A percentile compares a stretch with the other conserved stretches of the same genome.
These are phyloP conservation scores for Cerioporus squamosus DNA, from an alignment of 1,284 basidiomycete species.

Conservation along the genomic window DNA sequence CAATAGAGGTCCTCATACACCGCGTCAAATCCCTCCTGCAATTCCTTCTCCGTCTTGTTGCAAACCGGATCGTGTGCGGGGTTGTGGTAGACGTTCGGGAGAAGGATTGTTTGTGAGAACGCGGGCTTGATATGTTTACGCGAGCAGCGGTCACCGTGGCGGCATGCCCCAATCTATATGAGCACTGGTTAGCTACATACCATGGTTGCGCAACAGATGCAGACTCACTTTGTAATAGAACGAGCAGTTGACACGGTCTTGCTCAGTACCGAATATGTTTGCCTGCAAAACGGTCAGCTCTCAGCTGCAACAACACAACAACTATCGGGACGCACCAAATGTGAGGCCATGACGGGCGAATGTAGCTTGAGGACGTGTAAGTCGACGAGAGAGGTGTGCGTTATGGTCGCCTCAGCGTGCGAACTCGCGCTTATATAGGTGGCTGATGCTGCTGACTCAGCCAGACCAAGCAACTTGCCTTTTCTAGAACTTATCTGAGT, in stretches of 20 bases:
- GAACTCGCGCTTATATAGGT: neutral
- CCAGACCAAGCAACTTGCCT: conserved; percentile 4
- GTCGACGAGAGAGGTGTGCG: neutral
- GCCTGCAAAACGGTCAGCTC: conserved; percentile 48
- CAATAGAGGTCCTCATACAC: conserved; percentile 96
- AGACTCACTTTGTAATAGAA: conserved; percentile 88
- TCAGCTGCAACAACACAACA: neutral
- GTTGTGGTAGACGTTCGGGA: conserved; percentile 99
- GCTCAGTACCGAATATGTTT: conserved; percentile 88
- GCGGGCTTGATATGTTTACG: conserved; percentile 98
- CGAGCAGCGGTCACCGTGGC: conserved; percentile 95
- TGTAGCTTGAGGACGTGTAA: neutral
- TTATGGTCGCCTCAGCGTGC: neutral
- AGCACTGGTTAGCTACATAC: conserved; percentile 8
- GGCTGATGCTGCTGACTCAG: neutral
- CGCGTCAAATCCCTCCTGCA: conserved; percentile 95
- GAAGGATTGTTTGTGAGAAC: conserved; percentile 95
- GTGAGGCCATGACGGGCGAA: conserved; percentile 56
- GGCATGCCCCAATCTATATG: conserved; percentile 87
- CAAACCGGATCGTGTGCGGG: conserved; percentile 91
- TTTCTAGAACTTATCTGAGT: conserved; percentile 13
- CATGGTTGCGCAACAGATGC: conserved; percentile 5
- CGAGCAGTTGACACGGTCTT: conserved; percentile 93
- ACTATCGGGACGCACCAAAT: conserved; percentile 48
- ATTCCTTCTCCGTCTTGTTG: conserved; percentile 83